Evolutionary conservation across 306 rosid species (phyloP).

Genomic region (Rosa lucieae): DNA sequence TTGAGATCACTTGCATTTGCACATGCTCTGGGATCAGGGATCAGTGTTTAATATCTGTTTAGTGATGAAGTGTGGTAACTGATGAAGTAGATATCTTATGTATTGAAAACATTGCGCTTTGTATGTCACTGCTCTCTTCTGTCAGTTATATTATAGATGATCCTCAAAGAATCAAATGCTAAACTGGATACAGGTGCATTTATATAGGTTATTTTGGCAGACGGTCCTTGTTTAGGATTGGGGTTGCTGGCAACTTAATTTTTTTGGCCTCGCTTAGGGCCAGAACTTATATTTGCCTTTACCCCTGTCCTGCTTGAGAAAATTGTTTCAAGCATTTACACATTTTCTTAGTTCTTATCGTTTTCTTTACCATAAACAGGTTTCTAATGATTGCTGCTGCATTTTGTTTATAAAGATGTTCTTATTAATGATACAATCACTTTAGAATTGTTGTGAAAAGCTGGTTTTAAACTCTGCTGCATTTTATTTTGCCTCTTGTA

Average conservation of each 20-base stretch:
- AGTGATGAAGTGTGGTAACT: conserved; percentile 17
- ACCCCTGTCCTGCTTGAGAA: neutral
- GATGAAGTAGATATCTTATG: neutral
- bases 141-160: neutral
- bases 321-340: neutral
- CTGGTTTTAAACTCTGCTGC: neutral
- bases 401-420: neutral
- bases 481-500: neutral
- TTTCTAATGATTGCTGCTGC: neutral
- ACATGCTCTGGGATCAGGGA: conserved; percentile 9
- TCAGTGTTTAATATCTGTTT: neutral
- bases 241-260: neutral
- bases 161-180: neutral
- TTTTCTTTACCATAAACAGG: neutral
- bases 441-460: neutral
- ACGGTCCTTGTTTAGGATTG: neutral
- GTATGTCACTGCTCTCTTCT: neutral
- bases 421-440: neutral
- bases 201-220: neutral
- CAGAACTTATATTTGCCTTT: neutral
- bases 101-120: neutral
- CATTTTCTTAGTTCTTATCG: neutral
- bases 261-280: neutral
- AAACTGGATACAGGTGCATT: neutral
- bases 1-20: conserved; percentile 6